These are phyloP conservation scores for Fusarium nygamai DNA, from an alignment of 2,329 filamentous ascomycete genomes.

Conservation along the genomic window DNA sequence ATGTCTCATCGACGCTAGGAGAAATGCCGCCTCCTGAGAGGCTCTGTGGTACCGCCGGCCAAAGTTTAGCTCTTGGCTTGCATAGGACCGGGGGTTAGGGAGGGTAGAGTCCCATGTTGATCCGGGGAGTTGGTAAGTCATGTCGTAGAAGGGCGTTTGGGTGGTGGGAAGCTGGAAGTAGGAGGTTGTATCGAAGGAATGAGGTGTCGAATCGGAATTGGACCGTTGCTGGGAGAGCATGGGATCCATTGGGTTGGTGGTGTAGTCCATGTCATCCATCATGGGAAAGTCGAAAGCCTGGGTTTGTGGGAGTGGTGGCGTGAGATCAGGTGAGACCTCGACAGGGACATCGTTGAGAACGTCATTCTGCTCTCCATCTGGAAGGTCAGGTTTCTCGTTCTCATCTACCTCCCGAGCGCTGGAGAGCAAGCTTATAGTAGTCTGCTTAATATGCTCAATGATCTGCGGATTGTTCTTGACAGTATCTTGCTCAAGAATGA, in stretches of 20 bases:
- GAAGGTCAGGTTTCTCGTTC: neutral
- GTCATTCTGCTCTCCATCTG: neutral
- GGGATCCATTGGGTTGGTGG: neutral
- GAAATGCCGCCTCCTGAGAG: neutral
- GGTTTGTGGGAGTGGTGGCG: accelerated
- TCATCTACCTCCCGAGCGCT: neutral
- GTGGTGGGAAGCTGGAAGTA: neutral
- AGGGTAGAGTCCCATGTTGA: neutral
- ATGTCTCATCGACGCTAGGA: neutral
- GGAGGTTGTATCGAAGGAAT: neutral
- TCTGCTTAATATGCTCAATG: constrained; percentile 4
- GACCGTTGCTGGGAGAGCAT: neutral
- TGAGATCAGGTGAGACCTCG: neutral
- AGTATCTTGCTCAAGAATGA: neutral
- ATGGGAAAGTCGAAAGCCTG: neutral
- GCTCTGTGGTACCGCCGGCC: constrained; percentile 1
- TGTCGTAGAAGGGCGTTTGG: neutral
- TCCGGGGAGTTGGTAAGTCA: neutral
- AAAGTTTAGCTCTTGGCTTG: constrained; percentile 1
- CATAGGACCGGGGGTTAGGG: neutral
- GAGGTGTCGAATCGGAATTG: neutral
- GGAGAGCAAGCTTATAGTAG: neutral
- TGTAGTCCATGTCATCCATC: neutral
- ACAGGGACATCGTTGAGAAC: accelerated
- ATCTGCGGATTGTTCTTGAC: neutral